Conservation (phyloP, 768 basidiomycete species). For the Hortiboletus flavorubellus region DNA sequence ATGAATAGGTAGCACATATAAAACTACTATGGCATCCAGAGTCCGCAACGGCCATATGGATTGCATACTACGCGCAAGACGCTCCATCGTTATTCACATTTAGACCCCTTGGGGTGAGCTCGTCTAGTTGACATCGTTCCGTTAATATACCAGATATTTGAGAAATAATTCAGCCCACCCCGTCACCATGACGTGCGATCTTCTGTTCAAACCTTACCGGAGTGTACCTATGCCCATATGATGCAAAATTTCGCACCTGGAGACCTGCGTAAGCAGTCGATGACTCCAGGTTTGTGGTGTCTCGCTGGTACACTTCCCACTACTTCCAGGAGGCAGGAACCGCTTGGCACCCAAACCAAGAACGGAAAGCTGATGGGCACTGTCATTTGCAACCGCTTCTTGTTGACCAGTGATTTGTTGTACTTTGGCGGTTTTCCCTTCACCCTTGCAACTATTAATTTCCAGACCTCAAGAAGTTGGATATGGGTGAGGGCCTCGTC, state of each 20-base stretch:
- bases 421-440: neutral
- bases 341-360: conserved; percentile 41
- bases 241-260: conserved; percentile 39
- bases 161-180: conserved; percentile 2
- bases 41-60: neutral
- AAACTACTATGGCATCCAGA: neutral
- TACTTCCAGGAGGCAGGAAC: conserved; percentile 37
- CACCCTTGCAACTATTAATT: neutral
- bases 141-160: conserved; percentile 12
- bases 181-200: neutral
- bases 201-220: neutral
- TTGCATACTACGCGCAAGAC: neutral
- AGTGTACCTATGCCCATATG: conserved; percentile 30
- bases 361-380: conserved; percentile 59
- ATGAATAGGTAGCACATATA: neutral
- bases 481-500: neutral
- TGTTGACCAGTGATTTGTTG: neutral
- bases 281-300: conserved; percentile 38
- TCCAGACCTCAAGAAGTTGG: neutral
- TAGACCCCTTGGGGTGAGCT: conserved; percentile 15
- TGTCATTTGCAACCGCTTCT: neutral
- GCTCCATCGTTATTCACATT: neutral
- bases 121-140: conserved; percentile 4
- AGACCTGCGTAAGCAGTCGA: conserved; percentile 34
- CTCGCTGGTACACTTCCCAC: conserved; percentile 41